phyloP scores from a whole-genome alignment of 1,284 basidiomycete genomes.

The Wallemia hederae region DNA sequence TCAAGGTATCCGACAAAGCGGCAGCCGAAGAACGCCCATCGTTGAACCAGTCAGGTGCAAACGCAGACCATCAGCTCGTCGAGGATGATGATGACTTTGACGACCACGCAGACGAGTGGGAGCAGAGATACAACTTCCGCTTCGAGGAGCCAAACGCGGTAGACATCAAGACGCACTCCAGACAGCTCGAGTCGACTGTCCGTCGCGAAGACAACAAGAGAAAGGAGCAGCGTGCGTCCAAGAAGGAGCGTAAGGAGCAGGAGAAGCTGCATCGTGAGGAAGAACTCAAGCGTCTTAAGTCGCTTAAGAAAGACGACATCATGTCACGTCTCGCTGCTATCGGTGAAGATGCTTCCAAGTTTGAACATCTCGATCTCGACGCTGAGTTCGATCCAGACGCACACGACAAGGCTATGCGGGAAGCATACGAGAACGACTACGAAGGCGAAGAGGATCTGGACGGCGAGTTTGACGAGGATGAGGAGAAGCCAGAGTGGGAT shows the following conservation, averaged over 20 bases:
- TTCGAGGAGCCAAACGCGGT: conserved; percentile 63
- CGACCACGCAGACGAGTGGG: conserved; percentile 37
- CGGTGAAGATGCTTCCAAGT: conserved; percentile 28
- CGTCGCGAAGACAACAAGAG: conserved; percentile 48
- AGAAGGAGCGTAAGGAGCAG: conserved; percentile 44
- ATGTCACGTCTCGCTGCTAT: conserved; percentile 41
- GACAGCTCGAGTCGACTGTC: conserved; percentile 34
- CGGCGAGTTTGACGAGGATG: conserved; percentile 21
- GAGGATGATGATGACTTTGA: conserved; percentile 29
- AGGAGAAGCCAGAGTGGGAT: conserved; percentile 57
- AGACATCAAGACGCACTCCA: conserved; percentile 48
- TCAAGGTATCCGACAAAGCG: conserved; percentile 6
- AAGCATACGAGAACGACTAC: conserved; percentile 30
- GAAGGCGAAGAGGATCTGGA: conserved; percentile 15
- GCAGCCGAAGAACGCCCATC: conserved; percentile 5
- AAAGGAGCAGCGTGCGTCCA: conserved; percentile 46
- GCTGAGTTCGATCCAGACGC: conserved; percentile 47
- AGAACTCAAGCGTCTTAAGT: conserved; percentile 47
- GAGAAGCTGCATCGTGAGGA: conserved; percentile 44
- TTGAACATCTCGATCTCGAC: conserved; percentile 15
- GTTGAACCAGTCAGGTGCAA: conserved; percentile 4
- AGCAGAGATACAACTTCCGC: conserved; percentile 70
- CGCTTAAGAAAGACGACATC: conserved; percentile 55
- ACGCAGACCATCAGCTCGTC: conserved; percentile 19
- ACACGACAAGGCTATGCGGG: conserved; percentile 46